These are phyloP conservation scores for Plasmopara halstedii DNA, from an alignment of 352 stramenopile species.

Conservation along the genomic window DNA sequence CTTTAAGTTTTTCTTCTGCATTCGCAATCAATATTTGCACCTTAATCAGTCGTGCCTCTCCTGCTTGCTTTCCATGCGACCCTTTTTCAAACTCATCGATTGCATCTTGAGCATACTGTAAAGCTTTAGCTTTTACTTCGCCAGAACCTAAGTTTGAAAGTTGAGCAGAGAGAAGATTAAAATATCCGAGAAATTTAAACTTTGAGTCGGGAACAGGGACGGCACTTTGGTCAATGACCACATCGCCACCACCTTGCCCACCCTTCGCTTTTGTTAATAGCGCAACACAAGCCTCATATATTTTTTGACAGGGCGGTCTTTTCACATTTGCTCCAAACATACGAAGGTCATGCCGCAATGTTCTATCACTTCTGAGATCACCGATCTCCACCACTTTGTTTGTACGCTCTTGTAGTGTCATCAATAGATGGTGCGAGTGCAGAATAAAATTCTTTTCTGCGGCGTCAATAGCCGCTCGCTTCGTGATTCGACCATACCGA, in stretches of 20 bases:
- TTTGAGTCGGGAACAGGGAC: slow-evolving; percentile 26
- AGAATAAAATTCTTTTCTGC: slow-evolving; percentile 46
- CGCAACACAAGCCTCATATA: slow-evolving; percentile 27
- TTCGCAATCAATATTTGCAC: slow-evolving; percentile 16
- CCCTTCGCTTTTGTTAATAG: slow-evolving; percentile 18
- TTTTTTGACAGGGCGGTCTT: slow-evolving; percentile 24
- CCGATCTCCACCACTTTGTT: slow-evolving; percentile 10
- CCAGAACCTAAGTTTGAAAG: slow-evolving; percentile 5
- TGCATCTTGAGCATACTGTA: slow-evolving; percentile 11
- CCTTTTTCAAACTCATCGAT: slow-evolving; percentile 6
- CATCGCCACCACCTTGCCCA: slow-evolving; percentile 15
- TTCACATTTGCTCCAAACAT: slow-evolving; percentile 15
- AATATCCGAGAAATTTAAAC: slow-evolving; percentile 26
- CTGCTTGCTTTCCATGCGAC: slow-evolving; percentile 8
- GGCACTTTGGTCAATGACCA: slow-evolving; percentile 10
- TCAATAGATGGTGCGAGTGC: slow-evolving; percentile 15
- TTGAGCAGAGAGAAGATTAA: slow-evolving; percentile 21
- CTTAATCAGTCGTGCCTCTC: slow-evolving; percentile 20
- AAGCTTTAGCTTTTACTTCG: not conserved
- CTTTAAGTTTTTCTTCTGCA: slow-evolving; percentile 12
- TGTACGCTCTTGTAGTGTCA: slow-evolving; percentile 16
- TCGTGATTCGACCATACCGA: slow-evolving; percentile 37
- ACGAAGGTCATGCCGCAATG: slow-evolving; percentile 16
- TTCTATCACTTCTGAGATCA: slow-evolving; percentile 9
- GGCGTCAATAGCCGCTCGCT: slow-evolving; percentile 29